Percentiles rank a stretch among this genome's conserved stretches.
These are phyloP conservation scores for Pichia nanzhaoensis DNA, from an alignment of 805 yeast species.

Conservation along the genomic window DNA sequence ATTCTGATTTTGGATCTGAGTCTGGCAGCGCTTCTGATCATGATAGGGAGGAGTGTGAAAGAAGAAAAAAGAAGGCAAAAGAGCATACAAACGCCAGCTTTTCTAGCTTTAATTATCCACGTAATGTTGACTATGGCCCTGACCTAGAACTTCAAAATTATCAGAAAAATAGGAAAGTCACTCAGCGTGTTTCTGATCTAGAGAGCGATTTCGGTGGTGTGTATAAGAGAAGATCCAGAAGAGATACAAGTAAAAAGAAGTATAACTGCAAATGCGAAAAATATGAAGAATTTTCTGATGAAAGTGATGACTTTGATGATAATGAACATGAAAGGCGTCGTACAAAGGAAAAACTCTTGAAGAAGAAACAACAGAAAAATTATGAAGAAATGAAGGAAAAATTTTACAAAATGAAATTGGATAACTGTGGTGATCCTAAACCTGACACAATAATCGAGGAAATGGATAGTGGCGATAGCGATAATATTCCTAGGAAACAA, in stretches of 20 bases:
- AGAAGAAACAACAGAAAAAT: neutral
- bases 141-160: neutral
- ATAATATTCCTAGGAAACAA: neutral
- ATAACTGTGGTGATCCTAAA: neutral
- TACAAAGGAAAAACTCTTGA: neutral
- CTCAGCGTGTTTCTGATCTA: neutral
- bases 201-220: neutral
- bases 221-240: neutral
- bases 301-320: constrained; percentile 1
- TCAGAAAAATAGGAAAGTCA: neutral
- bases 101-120: too few species aligned
- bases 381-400: neutral
- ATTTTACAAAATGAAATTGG: neutral
- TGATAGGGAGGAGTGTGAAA: neutral
- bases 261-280: neutral
- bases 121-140: too few species aligned
- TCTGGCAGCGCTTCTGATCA: neutral
- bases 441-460: constrained; percentile 2
- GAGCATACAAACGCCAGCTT: too few species aligned
- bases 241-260: neutral
- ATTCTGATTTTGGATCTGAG: constrained; percentile 1
- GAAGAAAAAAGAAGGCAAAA: too few species aligned
- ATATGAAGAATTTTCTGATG: too few species aligned
- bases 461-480: neutral
- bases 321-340: neutral